A percentile compares a stretch with the other conserved stretches of the same genome.
These are phyloP conservation scores for Cladophialophora bantiana DNA, from an alignment of 2,329 filamentous ascomycete genomes.

Conservation along the genomic window DNA sequence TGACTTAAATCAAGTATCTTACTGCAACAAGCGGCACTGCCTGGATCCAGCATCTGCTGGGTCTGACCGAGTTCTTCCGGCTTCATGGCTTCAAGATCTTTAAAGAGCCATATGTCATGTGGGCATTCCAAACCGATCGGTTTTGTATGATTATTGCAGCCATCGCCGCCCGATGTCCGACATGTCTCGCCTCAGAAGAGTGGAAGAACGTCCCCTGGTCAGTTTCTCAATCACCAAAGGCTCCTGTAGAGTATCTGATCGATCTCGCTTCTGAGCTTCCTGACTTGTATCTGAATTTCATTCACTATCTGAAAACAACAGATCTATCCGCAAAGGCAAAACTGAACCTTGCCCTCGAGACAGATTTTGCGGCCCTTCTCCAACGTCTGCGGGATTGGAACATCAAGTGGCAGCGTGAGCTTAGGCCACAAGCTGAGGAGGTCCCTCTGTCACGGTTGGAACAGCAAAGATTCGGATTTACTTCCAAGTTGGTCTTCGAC, in stretches of 20 bases:
- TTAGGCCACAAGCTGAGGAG: neutral
- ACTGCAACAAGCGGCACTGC: neutral
- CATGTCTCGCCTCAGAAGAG: neutral
- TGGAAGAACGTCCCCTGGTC: conserved; percentile 9
- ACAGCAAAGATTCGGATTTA: conserved; percentile 3
- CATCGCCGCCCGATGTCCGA: neutral
- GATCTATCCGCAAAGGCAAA: neutral
- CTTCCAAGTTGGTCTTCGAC: conserved; percentile 11
- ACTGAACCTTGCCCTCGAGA: neutral
- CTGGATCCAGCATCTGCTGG: conserved; percentile 12
- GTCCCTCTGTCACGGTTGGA: neutral
- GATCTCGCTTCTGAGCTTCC: conserved; percentile 17
- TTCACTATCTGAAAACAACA: conserved; percentile 1
- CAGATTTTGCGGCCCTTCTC: conserved; percentile 13
- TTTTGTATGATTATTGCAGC: conserved; percentile 5
- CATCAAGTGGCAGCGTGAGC: conserved; percentile 5
- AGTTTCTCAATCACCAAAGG: neutral
- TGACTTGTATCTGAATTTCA: conserved; percentile 8
- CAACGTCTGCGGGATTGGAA: conserved; percentile 10
- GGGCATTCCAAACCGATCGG: neutral
- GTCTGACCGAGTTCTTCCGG: conserved; percentile 8
- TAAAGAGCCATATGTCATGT: conserved; percentile 7
- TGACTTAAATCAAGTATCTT: conserved; percentile 7
- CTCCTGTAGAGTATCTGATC: neutral
- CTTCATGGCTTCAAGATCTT: conserved; percentile 8